Conservation (phyloP, 2,329 filamentous ascomycete genomes). For the Achaetomium macrosporum region DNA sequence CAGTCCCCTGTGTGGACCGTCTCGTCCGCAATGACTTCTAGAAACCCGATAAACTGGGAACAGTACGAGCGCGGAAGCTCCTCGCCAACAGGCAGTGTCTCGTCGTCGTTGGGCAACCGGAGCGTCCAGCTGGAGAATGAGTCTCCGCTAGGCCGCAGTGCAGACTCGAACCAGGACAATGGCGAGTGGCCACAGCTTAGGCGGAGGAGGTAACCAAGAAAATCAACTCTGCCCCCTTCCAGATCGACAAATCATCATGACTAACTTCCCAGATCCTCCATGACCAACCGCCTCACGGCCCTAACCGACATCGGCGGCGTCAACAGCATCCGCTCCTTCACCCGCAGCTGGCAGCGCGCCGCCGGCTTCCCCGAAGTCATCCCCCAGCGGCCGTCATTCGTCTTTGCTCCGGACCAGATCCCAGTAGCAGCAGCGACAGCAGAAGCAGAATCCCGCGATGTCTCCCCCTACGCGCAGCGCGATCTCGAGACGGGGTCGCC, state of each 20-base stretch:
- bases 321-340: slow-evolving; percentile 92
- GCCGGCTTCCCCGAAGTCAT: slow-evolving; percentile 84
- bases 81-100: slow-evolving; percentile 37
- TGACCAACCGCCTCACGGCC: slow-evolving; percentile 50
- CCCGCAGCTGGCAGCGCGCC: slow-evolving; percentile 85
- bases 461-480: slow-evolving; percentile 38
- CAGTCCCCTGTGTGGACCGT: background rate
- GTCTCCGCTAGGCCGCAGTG: slow-evolving; percentile 37
- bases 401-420: slow-evolving; percentile 54
- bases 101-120: slow-evolving; percentile 36
- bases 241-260: background rate
- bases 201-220: slow-evolving; percentile 32
- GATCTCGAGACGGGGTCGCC: slow-evolving; percentile 34
- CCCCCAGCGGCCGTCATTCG: slow-evolving; percentile 69
- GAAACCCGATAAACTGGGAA: slow-evolving; percentile 41
- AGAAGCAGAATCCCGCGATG: slow-evolving; percentile 29
- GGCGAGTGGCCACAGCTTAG: slow-evolving; percentile 28
- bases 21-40: slow-evolving; percentile 21
- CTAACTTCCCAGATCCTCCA: slow-evolving; percentile 45
- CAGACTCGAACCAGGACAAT: slow-evolving; percentile 32
- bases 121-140: slow-evolving; percentile 41
- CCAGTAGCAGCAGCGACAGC: slow-evolving; percentile 25
- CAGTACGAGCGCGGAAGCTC: slow-evolving; percentile 40
- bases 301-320: slow-evolving; percentile 74
- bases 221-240: background rate